Percentiles rank a stretch among this genome's conserved stretches.
These are phyloP conservation scores for Phaseolus lunatus DNA, from an alignment of 306 rosid species.

Conservation along the genomic window DNA sequence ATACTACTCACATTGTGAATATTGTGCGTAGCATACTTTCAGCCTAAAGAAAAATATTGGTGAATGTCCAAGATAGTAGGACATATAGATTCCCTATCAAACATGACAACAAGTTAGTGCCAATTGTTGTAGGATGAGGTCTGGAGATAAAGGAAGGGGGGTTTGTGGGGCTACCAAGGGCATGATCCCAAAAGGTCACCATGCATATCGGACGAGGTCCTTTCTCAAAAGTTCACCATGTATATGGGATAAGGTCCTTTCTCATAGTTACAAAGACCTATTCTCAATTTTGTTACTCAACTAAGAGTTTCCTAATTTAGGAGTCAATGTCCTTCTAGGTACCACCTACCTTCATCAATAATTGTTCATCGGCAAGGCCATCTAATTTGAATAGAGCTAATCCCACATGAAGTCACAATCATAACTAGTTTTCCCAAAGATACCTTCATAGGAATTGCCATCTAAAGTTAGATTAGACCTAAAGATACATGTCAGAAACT, in stretches of 20 bases:
- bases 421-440: not conserved
- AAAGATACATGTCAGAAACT: not conserved
- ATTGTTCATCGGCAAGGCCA: not conserved
- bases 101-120: not conserved
- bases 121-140: not conserved
- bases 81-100: not conserved
- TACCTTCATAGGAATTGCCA: not conserved
- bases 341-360: not conserved
- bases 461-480: not conserved
- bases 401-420: not conserved
- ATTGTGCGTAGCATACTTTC: not conserved
- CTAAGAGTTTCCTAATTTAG: not conserved
- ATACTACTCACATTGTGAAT: not conserved
- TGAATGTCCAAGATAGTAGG: not conserved
- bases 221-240: no score
- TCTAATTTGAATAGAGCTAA: not conserved
- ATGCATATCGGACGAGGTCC: not conserved
- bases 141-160: not conserved
- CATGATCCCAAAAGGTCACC: not conserved
- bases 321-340: not conserved
- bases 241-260: not conserved
- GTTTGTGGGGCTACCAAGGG: not conserved
- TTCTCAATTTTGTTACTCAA: not conserved
- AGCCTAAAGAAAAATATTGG: not conserved
- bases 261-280: not conserved